Evolutionary conservation across 352 stramenopile species (phyloP).

Genomic region (Stephanocyclus meneghinianus): DNA sequence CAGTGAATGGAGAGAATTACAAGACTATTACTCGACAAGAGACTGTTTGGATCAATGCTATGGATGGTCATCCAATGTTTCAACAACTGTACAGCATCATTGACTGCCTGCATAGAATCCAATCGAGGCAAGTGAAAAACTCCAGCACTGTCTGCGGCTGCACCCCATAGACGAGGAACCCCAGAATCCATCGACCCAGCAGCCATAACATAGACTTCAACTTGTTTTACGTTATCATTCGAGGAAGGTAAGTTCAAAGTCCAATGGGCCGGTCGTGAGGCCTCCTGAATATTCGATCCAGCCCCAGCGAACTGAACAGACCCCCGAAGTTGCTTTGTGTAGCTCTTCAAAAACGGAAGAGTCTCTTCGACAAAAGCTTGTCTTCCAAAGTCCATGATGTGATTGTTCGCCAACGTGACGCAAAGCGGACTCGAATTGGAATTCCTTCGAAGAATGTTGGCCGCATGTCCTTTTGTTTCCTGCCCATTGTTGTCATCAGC

Average conservation of each 20-base stretch:
- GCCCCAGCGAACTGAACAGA: conserved; percentile 38
- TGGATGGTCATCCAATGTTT: conserved; percentile 5
- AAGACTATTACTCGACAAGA: conserved; percentile 28
- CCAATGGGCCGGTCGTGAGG: conserved; percentile 30
- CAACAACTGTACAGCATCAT: conserved; percentile 25
- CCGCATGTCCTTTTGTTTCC: neutral
- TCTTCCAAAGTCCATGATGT: conserved; percentile 64
- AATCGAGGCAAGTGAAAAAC: conserved; percentile 54
- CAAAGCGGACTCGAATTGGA: conserved; percentile 48
- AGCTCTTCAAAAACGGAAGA: conserved; percentile 42
- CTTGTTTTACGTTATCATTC: neutral
- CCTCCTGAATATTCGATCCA: conserved; percentile 44
- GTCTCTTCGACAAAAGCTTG: conserved; percentile 65
- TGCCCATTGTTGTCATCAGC: conserved; percentile 18
- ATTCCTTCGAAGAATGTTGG: conserved; percentile 35
- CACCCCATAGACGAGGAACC: conserved; percentile 54
- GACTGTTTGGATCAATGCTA: neutral
- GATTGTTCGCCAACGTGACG: conserved; percentile 74
- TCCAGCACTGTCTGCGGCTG: conserved; percentile 45
- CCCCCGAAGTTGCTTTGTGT: conserved; percentile 13
- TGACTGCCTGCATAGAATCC: conserved; percentile 24
- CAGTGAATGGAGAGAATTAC: conserved; percentile 67
- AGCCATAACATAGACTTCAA: conserved; percentile 47
- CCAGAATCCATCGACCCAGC: conserved; percentile 50
- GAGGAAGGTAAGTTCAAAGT: neutral